phyloP scores from a whole-genome alignment of 306 rosid genomes.

The Morella rubra region DNA sequence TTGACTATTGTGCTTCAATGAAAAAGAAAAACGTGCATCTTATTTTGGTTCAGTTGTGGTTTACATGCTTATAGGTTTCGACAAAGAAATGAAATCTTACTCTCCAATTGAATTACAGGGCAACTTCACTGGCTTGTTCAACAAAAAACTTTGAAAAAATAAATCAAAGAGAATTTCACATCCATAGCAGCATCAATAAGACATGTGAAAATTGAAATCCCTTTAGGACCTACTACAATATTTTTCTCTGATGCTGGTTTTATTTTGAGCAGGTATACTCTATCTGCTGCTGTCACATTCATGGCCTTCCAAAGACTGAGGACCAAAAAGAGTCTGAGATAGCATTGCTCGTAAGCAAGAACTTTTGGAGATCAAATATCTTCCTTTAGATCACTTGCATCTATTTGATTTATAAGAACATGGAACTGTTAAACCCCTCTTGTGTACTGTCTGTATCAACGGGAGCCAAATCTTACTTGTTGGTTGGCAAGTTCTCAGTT shows the following conservation, averaged over 20 bases:
- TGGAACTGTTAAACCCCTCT: neutral
- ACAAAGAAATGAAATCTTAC: neutral
- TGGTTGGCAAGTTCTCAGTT: neutral
- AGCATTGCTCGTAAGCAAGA: slow-evolving; percentile 25
- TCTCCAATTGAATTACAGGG: neutral
- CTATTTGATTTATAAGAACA: neutral
- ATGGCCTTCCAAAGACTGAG: slow-evolving; percentile 79
- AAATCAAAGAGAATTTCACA: neutral
- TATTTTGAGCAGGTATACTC: slow-evolving; percentile 70
- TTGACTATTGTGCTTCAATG: neutral
- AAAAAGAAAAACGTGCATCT: neutral
- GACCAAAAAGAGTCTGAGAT: slow-evolving; percentile 57
- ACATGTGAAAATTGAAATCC: neutral
- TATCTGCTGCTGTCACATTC: slow-evolving; percentile 88
- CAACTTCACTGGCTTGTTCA: neutral
- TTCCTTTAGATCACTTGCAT: neutral
- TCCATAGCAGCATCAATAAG: neutral
- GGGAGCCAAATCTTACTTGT: neutral
- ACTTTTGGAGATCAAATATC: neutral
- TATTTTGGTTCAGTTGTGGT: neutral
- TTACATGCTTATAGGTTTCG: neutral
- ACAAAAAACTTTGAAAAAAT: neutral
- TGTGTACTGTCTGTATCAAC: neutral
- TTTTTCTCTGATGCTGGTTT: slow-evolving; percentile 14
- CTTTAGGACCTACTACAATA: neutral